These are phyloP conservation scores for Simmondsia chinensis DNA, from an alignment of 148 eudicot species.

Conservation along the genomic window DNA sequence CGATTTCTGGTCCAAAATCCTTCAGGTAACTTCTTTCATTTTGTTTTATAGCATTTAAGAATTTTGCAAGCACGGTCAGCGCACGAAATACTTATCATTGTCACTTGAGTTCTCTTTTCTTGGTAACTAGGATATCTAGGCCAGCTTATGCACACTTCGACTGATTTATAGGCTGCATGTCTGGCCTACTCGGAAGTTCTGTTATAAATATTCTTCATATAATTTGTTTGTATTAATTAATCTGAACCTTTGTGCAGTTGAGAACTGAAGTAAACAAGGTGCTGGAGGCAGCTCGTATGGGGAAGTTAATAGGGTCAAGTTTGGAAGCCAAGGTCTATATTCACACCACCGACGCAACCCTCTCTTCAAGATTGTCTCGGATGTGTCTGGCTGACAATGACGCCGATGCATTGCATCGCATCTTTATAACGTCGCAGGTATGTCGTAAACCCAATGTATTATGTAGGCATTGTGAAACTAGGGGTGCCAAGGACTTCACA, in stretches of 20 bases:
- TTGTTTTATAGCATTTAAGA: background rate
- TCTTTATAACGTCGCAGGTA: slow-evolving; percentile 98
- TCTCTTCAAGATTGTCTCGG: slow-evolving; percentile 45
- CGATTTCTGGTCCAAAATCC: slow-evolving; percentile 62
- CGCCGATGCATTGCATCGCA: slow-evolving; percentile 68
- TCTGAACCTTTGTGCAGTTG: slow-evolving; percentile 39
- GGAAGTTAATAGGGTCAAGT: slow-evolving; percentile 86
- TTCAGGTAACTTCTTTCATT: slow-evolving; percentile 62
- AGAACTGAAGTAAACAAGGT: slow-evolving; percentile 95
- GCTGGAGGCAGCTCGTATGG: slow-evolving; percentile 76
- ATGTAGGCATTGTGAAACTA: too few species aligned
- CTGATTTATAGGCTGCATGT: background rate
- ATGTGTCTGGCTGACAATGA: slow-evolving; percentile 58
- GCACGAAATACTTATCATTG: background rate
- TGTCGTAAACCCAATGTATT: background rate
- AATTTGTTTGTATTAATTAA: too few species aligned
- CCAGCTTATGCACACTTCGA: background rate
- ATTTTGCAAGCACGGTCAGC: background rate
- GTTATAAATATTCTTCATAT: too few species aligned
- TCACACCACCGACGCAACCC: slow-evolving; percentile 42
- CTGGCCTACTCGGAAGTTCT: too few species aligned
- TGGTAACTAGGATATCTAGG: too few species aligned
- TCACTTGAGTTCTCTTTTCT: background rate
- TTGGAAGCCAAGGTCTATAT: slow-evolving; percentile 93
- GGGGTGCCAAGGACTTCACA: too few species aligned